Base-by-base conservation (phyloP, 495 filamentous ascomycete genomes). In the Annulohypoxylon nitens region DNA sequence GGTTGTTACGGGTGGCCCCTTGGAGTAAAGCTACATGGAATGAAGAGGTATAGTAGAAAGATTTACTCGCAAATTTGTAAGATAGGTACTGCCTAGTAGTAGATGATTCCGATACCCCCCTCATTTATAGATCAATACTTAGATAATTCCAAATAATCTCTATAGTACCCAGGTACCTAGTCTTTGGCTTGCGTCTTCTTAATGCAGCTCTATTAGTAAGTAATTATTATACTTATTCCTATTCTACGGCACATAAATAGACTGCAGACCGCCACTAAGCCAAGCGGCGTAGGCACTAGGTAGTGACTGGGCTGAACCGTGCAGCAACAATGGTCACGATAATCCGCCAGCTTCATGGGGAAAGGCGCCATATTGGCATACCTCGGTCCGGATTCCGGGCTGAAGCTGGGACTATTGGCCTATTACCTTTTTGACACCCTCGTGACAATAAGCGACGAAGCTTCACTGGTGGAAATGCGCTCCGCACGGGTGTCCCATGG, bases 381-480 rank as follows among this genome's bases (percentile, higher is more conserved):
- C 53, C 43, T 61, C 60, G 62, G 69, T 11, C 53, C 47, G 45
- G 37, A 61, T 55, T 20, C 39, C 55, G 37, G 45, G 36, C 54
- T 36, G 45, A 12, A n/a, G 48, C 18, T 16, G 57, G 6, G 48
- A 16, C 55, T 30, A 62, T 14, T 30, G 33, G 53, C 26, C 41
- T 18, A 57, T 62, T 57, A 18, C 61, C 14, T 71, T 57, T 3
- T 67, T 37, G 63, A 20, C 25, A 59, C n/a, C 41, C 33, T 73
- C 60, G 60, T 69, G 53, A 61, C 14, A 18, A 41, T 16, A 67
- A 73, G 48, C 36, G 36, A 58, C 34, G 65, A 48, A 9, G 61
- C 34, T 39, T 65, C 50, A 73, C 55, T 73, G 43, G 70, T 73
- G 70, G 70, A 69, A 61, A 65, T 64, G 4, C 8, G 51, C 10